phyloP scores from a whole-genome alignment of 768 basidiomycete species.

The Suillus bovinus region DNA sequence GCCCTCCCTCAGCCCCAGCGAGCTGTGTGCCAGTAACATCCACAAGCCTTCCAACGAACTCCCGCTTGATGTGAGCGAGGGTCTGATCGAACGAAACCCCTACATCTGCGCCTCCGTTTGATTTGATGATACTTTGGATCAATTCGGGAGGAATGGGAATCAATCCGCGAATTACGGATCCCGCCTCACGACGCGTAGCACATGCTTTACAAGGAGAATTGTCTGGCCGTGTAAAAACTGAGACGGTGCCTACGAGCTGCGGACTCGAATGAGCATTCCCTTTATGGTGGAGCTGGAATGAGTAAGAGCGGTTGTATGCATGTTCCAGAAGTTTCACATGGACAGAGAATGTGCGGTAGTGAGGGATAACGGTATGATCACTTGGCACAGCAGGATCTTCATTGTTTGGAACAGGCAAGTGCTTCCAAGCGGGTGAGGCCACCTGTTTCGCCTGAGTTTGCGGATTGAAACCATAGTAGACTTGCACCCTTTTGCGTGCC shows the following conservation, averaged over 20 bases:
- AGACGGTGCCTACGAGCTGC: slow-evolving; percentile 20
- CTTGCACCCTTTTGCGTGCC: slow-evolving; percentile 22
- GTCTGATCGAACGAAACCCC: slow-evolving; percentile 15
- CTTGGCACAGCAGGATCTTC: slow-evolving; percentile 15
- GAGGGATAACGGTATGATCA: slow-evolving; percentile 16
- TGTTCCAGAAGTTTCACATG: slow-evolving; percentile 27
- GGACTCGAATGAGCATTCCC: slow-evolving; percentile 4
- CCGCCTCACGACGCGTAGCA: slow-evolving; percentile 17
- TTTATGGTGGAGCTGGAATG: slow-evolving; percentile 22
- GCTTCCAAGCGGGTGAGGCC: slow-evolving; percentile 11
- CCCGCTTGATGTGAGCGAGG: slow-evolving; percentile 15
- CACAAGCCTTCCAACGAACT: slow-evolving; percentile 19
- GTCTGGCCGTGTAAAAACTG: slow-evolving; percentile 26
- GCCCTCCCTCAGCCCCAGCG: slow-evolving; percentile 21
- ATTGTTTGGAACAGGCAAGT: slow-evolving; percentile 18
- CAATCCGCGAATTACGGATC: slow-evolving; percentile 24
- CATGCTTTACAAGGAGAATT: slow-evolving; percentile 28
- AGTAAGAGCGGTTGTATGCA: slow-evolving; percentile 24
- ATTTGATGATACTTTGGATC: slow-evolving; percentile 24
- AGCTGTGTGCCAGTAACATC: slow-evolving; percentile 17
- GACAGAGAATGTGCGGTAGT: slow-evolving; percentile 29
- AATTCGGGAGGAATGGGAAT: slow-evolving; percentile 24
- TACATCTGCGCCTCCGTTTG: slow-evolving; percentile 7
- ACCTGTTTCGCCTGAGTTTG: slow-evolving; percentile 12
- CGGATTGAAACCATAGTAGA: slow-evolving; percentile 27